Base-by-base conservation (phyloP, 805 yeast genomes). In the Nakazawaea siamensis region DNA sequence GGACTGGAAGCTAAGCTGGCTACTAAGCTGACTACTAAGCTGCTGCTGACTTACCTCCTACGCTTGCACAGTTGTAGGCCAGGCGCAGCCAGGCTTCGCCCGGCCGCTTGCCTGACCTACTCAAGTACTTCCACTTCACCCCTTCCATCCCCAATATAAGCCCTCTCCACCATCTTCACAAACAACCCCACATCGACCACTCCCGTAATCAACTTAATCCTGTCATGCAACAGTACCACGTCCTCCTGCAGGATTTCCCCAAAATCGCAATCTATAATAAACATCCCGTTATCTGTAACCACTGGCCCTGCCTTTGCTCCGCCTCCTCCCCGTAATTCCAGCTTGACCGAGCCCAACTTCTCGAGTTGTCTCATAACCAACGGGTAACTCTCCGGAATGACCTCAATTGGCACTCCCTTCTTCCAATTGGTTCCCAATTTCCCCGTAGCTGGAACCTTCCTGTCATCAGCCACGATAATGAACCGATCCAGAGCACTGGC, bases 151-250 rank as follows among this genome's bases (percentile, higher is more conserved):
- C 98, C 98, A 53, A 92, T 84, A 59, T 88, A 92, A 5, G 90
- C 92, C 54, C 73, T 82, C 32, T 63, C 62, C 18, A 94, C 90
- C 73, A 76, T 68, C 34, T 67, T 66, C 30, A 76, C 72, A 61
- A 92, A 92, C 42, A 92, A 64, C 1, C 98, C 98, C 8, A 95
- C 88, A 58, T 92, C 98, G 12, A 92, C 97, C 19, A 92, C 97
- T 30, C 98, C 98, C 17, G 86, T 83, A 48, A 90, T 61, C 34
- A 65, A 53, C 58, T 83, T 86, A 55, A 92, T 76, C 47, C 73
- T 55, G 24, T 53, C 42, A 54, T 88, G 88, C 46, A 92, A 69
- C 24, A 43, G 46, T 12, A 36, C 48, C 4, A 75, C 73, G 35
- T 67, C 55, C 10, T 46, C 49, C 21, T 49, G 54, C 15, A 76